Conservation (phyloP, 1,284 basidiomycete species). For the Ceratobasidium sp. region DNA sequence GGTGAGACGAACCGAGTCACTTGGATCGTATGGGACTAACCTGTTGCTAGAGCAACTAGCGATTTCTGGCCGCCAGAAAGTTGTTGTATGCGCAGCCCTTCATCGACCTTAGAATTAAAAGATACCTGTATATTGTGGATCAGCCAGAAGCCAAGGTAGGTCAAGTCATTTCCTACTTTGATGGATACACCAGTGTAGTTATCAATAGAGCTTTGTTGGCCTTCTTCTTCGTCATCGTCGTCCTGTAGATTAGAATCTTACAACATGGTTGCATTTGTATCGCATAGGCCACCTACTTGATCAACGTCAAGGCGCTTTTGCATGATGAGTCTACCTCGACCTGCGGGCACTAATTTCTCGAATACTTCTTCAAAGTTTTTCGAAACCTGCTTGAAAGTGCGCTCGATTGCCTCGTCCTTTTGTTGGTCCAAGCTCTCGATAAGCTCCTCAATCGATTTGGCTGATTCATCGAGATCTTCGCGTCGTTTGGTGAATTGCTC, state of each 20-base stretch:
- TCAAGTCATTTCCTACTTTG: slow-evolving; percentile 59
- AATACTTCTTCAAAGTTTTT: slow-evolving; percentile 98
- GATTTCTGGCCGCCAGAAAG: slow-evolving; percentile 98
- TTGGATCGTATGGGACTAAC: slow-evolving; percentile 51
- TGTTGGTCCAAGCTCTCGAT: slow-evolving; percentile 94
- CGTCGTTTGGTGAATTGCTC: slow-evolving; percentile 87
- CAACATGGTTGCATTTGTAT: background rate
- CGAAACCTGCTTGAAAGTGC: slow-evolving; percentile 97
- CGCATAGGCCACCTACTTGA: slow-evolving; percentile 60
- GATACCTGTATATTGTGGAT: slow-evolving; percentile 67
- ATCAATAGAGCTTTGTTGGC: slow-evolving; percentile 79
- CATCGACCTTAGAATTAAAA: slow-evolving; percentile 97
- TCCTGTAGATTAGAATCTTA: slow-evolving; percentile 51
- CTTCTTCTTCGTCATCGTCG: slow-evolving; percentile 71
- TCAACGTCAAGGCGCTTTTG: slow-evolving; percentile 76
- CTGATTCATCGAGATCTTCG: slow-evolving; percentile 89
- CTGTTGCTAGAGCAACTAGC: slow-evolving; percentile 92
- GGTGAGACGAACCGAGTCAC: background rate
- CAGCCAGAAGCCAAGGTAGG: background rate
- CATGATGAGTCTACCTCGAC: slow-evolving; percentile 89
- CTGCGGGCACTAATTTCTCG: slow-evolving; percentile 95
- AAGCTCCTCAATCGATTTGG: slow-evolving; percentile 90
- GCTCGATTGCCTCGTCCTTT: slow-evolving; percentile 98
- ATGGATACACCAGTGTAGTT: slow-evolving; percentile 98
- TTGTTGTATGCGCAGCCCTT: slow-evolving; percentile 95